phyloP scores from a whole-genome alignment of 441 rosid species.

The Daphne laureola region DNA sequence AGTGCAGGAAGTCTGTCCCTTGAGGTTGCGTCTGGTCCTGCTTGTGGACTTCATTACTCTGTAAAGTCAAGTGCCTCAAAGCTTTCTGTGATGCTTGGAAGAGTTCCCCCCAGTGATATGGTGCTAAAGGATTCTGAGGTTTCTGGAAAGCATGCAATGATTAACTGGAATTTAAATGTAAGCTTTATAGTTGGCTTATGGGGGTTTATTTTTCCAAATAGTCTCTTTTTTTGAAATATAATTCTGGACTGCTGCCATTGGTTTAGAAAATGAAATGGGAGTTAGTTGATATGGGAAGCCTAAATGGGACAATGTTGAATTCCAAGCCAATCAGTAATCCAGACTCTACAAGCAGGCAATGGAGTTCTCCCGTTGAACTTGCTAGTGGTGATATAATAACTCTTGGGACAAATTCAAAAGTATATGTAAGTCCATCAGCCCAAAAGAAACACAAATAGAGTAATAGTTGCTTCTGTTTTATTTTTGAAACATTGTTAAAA shows the following conservation, averaged over 20 bases:
- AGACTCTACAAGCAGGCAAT: slow-evolving; percentile 60
- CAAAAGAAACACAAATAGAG: too few species aligned
- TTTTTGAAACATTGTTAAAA: too few species aligned
- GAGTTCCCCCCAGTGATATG: slow-evolving; percentile 73
- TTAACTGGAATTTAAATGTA: slow-evolving; percentile 82
- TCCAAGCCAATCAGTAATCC: slow-evolving; percentile 57
- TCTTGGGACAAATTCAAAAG: slow-evolving; percentile 66
- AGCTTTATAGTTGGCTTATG: slow-evolving; percentile 16
- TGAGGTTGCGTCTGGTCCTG: slow-evolving; percentile 86
- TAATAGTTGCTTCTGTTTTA: neutral
- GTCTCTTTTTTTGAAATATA: slow-evolving; percentile 12
- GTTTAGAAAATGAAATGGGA: slow-evolving; percentile 90
- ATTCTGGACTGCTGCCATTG: slow-evolving; percentile 14
- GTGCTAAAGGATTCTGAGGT: slow-evolving; percentile 77
- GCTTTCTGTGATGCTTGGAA: slow-evolving; percentile 80
- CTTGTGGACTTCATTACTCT: slow-evolving; percentile 47
- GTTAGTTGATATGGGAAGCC: slow-evolving; percentile 88
- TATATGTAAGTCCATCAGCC: slow-evolving; percentile 43
- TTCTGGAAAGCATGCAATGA: slow-evolving; percentile 94
- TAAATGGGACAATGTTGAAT: slow-evolving; percentile 84
- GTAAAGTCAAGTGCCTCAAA: slow-evolving; percentile 54
- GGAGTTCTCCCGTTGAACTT: slow-evolving; percentile 75
- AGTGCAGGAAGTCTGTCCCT: slow-evolving; percentile 89
- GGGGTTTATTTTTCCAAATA: slow-evolving; percentile 14
- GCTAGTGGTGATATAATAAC: slow-evolving; percentile 74